Conservation (phyloP, 139 green algal genomes). For the Chlamydomonas sp. region DNA sequence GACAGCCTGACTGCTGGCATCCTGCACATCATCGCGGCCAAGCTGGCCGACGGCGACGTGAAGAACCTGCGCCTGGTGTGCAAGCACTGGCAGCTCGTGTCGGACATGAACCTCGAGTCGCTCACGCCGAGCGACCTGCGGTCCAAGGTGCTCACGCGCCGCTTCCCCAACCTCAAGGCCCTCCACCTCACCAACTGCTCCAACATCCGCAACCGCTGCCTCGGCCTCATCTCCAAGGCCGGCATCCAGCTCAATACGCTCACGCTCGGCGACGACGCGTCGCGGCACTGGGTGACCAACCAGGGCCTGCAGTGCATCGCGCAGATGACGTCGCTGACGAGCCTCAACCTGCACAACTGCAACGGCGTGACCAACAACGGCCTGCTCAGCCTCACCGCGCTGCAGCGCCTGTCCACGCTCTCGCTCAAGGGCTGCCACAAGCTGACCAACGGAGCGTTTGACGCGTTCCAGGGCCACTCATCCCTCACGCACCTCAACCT, state of each 20-base stretch:
- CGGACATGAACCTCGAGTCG: slow-evolving; percentile 24
- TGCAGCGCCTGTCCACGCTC: slow-evolving; percentile 18
- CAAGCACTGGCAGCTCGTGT: slow-evolving; percentile 23
- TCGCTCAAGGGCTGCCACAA: slow-evolving; percentile 33
- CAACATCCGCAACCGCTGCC: slow-evolving; percentile 33
- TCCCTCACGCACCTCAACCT: slow-evolving; percentile 26
- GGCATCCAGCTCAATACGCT: slow-evolving; percentile 24
- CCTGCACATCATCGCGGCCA: slow-evolving; percentile 14
- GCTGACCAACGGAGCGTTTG: slow-evolving; percentile 32
- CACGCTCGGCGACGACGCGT: slow-evolving; percentile 33
- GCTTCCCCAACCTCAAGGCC: slow-evolving; percentile 26
- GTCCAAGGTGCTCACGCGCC: slow-evolving; percentile 15
- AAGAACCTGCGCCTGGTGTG: slow-evolving; percentile 30
- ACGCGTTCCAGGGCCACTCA: slow-evolving; percentile 19
- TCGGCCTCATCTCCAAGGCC: slow-evolving; percentile 17
- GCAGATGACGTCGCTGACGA: slow-evolving; percentile 17
- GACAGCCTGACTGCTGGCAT: neutral
- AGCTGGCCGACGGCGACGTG: slow-evolving; percentile 13
- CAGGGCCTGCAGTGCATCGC: slow-evolving; percentile 20
- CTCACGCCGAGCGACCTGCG: slow-evolving; percentile 27
- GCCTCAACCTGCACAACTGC: slow-evolving; percentile 39
- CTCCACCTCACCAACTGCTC: slow-evolving; percentile 24
- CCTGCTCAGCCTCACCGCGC: slow-evolving; percentile 8
- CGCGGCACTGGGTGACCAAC: slow-evolving; percentile 35
- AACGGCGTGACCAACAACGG: slow-evolving; percentile 29